These are phyloP conservation scores for Saccharomyces hybrid DNA, from an alignment of 1,139 yeast species.

Conservation along the genomic window DNA sequence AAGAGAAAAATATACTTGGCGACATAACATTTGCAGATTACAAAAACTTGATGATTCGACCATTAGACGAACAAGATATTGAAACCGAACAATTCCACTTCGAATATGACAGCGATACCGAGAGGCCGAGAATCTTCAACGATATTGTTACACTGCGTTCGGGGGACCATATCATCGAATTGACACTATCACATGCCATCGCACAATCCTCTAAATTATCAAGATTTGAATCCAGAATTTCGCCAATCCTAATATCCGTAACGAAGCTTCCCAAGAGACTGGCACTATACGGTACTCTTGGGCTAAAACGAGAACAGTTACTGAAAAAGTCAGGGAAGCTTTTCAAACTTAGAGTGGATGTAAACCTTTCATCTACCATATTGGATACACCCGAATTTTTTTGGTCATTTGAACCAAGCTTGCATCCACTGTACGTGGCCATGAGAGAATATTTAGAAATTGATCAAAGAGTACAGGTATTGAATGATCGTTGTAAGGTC, in stretches of 20 bases:
- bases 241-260: slow-evolving; percentile 72
- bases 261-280: slow-evolving; percentile 80
- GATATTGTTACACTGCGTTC: slow-evolving; percentile 88
- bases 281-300: slow-evolving; percentile 83
- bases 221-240: slow-evolving; percentile 85
- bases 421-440: slow-evolving; percentile 85
- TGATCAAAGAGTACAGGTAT: slow-evolving; percentile 86
- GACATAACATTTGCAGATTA: slow-evolving; percentile 63
- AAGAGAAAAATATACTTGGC: slow-evolving; percentile 87
- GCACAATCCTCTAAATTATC: slow-evolving; percentile 93
- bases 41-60: slow-evolving; percentile 51
- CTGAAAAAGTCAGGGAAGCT: slow-evolving; percentile 82
- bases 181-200: slow-evolving; percentile 91
- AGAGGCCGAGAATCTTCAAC: slow-evolving; percentile 83
- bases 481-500: slow-evolving; percentile 89
- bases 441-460: slow-evolving; percentile 88
- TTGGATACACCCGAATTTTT: slow-evolving; percentile 93
- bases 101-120: slow-evolving; percentile 73
- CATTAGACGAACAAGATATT: slow-evolving; percentile 80
- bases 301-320: slow-evolving; percentile 68
- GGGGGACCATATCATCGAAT: slow-evolving; percentile 85
- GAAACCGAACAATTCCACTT: slow-evolving; percentile 94
- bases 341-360: slow-evolving; percentile 86
- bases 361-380: slow-evolving; percentile 80
- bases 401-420: slow-evolving; percentile 93